Evolutionary conservation across 2,329 filamentous ascomycete genomes (phyloP).

Genomic region (Fusarium sp.): DNA sequence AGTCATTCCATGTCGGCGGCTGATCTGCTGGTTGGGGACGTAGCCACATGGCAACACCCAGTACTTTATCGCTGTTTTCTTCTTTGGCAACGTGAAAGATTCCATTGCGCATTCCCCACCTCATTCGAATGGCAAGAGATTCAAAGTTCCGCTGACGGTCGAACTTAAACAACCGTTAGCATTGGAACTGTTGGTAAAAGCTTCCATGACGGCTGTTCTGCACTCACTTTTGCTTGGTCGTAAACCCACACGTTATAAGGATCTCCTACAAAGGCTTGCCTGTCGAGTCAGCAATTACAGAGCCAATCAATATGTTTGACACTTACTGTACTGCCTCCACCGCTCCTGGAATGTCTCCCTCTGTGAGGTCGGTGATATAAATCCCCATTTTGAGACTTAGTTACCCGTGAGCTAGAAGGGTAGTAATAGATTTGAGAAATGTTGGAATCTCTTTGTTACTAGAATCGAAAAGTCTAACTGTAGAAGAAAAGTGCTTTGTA

Average conservation of each 20-base stretch:
- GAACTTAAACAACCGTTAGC: slow-evolving; percentile 54
- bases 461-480: no score
- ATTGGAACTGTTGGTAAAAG: rapidly evolving
- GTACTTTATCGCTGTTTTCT: slow-evolving; percentile 60
- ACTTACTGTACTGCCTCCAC: slow-evolving; percentile 68
- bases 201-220: no score
- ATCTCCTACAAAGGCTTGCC: slow-evolving; percentile 70
- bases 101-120: slow-evolving; percentile 75
- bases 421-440: neutral
- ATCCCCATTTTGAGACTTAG: slow-evolving; percentile 54
- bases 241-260: slow-evolving; percentile 75
- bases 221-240: slow-evolving; percentile 59
- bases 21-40: slow-evolving; percentile 60
- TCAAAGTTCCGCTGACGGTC: slow-evolving; percentile 67
- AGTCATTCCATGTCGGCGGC: slow-evolving; percentile 67
- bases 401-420: no score
- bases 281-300: neutral
- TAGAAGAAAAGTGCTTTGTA: neutral
- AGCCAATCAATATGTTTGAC: neutral
- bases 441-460: neutral
- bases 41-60: slow-evolving; percentile 79
- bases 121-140: slow-evolving; percentile 71
- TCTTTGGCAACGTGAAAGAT: slow-evolving; percentile 77
- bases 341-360: slow-evolving; percentile 69
- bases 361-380: slow-evolving; percentile 63